Base-by-base conservation (phyloP, 306 rosid genomes). In the Canavalia gladiata region DNA sequence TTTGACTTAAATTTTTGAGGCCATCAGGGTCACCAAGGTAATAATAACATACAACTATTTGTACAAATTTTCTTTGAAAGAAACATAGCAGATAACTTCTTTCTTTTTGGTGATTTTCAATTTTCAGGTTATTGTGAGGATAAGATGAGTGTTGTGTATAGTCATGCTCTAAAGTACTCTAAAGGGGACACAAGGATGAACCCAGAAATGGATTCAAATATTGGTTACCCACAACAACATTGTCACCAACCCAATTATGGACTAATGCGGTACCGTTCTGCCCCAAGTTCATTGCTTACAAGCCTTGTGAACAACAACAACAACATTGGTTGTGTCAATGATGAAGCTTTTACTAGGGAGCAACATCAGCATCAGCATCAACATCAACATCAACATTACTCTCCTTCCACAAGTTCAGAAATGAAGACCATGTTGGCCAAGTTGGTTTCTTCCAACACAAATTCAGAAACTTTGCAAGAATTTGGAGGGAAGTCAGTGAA, bases 81-180 rank as follows among this genome's bases (percentile, higher is more conserved):
- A 60, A 77, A 71, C 60, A 25, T 54, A 0, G 73, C 65, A 69
- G 55, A 43, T 62, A 42, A 37, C 34, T 1, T 47, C 5, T 10
- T 77, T 7, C 35, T 52, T 45, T 11, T 8, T 77, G 84, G 29
- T 57, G 76, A n/a, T 43, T 68, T 66, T 25, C n/a, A 42, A 6
- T 78, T 65, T 52, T 73, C 78, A 83, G 82, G 72, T 69, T 12
- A 78, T 75, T 81, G 69, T 73, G 54, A 49, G 33, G 78, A 42
- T 8, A 49, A 69, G 10, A 92, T 87, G 97, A 87, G 97, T 82
- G 75, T 89, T 81, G 66, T 91, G 41, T 86, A 90, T 80, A 63
- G 86, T 82, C 84, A 88, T 6, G 52, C 82, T 75, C 72, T 87
- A 6, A 86, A 75, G 46, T 84, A 57, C 58, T 75, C 88, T 2